Evolutionary conservation across 306 rosid species (phyloP).

Genomic region (Vigna unguiculata): DNA sequence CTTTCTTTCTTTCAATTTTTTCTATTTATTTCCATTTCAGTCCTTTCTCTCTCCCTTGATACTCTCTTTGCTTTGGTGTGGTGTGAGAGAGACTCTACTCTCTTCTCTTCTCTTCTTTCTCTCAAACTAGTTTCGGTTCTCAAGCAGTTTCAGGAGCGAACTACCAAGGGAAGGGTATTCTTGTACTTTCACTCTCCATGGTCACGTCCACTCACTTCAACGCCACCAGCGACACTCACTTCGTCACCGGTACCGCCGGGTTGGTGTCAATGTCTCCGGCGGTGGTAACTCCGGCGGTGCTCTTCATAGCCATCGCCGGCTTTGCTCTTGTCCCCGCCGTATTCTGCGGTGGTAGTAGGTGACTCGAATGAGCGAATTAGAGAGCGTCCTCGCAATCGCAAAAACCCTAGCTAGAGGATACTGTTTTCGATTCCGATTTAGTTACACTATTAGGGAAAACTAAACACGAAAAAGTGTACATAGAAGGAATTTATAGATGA

Average conservation of each 20-base stretch:
- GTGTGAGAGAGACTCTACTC: conserved; percentile 29
- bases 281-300: conserved; percentile 54
- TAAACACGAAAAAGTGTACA: conserved; percentile 22
- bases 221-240: conserved; percentile 47
- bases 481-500: conserved; percentile 70
- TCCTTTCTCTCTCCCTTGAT: conserved; percentile 2
- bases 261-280: conserved; percentile 54
- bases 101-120: conserved; percentile 7
- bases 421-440: conserved; percentile 49
- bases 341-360: conserved; percentile 80
- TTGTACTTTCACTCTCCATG: conserved; percentile 61
- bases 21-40: conserved; percentile 29
- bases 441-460: conserved; percentile 12
- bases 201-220: conserved; percentile 52
- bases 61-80: conserved; percentile 15
- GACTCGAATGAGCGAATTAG: conserved; percentile 46
- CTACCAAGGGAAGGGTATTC: conserved; percentile 41
- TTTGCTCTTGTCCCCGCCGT: conserved; percentile 62
- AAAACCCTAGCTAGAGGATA: conserved; percentile 51
- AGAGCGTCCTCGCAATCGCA: conserved; percentile 32
- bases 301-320: conserved; percentile 78
- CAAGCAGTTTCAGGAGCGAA: background rate
- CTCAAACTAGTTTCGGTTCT: conserved; percentile 3
- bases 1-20: background rate
- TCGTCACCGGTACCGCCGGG: conserved; percentile 55